Percentiles rank a stretch among this genome's conserved stretches.
phyloP scores from a whole-genome alignment of 768 basidiomycete species.

The Rhodosporidiobolus odoratus region DNA sequence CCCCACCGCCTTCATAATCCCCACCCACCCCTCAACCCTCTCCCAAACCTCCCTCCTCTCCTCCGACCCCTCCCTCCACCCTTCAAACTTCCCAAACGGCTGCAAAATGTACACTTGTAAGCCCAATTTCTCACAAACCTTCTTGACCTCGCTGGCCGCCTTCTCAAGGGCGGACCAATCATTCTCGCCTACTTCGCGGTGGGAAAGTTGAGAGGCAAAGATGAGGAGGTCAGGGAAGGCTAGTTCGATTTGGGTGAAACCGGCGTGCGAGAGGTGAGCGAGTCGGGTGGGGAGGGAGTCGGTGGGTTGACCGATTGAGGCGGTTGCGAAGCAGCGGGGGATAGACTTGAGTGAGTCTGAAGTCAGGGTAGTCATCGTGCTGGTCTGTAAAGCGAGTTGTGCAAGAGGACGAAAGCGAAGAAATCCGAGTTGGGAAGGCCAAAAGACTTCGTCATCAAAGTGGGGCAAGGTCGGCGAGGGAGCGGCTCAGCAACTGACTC shows the following conservation, averaged over 20 bases:
- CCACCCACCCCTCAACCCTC: slow-evolving; percentile 35
- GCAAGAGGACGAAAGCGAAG: no score
- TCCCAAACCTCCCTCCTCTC: slow-evolving; percentile 27
- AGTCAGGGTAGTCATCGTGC: slow-evolving; percentile 1
- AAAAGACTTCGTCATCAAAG: no score
- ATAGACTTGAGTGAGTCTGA: not conserved
- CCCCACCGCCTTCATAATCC: slow-evolving; percentile 38
- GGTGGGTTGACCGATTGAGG: slow-evolving; percentile 13
- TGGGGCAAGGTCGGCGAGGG: no score
- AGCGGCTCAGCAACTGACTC: no score
- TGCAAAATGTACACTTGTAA: slow-evolving; percentile 39
- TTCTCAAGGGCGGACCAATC: slow-evolving; percentile 24
- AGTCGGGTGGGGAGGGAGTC: slow-evolving; percentile 20
- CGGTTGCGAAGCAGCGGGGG: slow-evolving; percentile 20
- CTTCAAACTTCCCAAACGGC: slow-evolving; percentile 39
- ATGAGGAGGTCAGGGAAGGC: slow-evolving; percentile 38
- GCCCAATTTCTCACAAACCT: slow-evolving; percentile 1
- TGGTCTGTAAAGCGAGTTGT: not conserved
- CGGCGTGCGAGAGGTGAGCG: slow-evolving; percentile 29
- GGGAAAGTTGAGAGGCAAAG: slow-evolving; percentile 13
- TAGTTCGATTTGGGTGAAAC: slow-evolving; percentile 39
- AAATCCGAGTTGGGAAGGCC: no score
- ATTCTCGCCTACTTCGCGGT: slow-evolving; percentile 11
- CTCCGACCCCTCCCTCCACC: slow-evolving; percentile 35
- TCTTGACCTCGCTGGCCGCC: slow-evolving; percentile 19